Evolutionary conservation across 1,284 basidiomycete genomes (phyloP).

Genomic region (Ustanciosporium gigantosporum): DNA sequence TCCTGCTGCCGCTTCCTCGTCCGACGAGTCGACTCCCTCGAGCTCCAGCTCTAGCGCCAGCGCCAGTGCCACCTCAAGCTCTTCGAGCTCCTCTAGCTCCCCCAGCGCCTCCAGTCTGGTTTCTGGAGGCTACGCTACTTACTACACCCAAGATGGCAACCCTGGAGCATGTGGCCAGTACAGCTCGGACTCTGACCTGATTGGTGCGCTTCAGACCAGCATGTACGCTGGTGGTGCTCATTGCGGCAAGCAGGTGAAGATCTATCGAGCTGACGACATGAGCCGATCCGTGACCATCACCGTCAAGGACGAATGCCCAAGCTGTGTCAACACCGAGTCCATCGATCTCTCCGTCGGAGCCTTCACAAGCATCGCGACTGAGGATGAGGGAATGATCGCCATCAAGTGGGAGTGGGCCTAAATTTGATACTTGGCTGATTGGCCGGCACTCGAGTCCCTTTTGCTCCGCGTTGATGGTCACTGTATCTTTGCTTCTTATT

Average conservation of each 20-base stretch:
- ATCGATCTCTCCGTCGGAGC: conserved; percentile 80
- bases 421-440: not conserved
- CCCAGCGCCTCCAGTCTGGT: conserved; percentile 8
- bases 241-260: conserved; percentile 71
- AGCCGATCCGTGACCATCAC: conserved; percentile 68
- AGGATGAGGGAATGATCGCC: conserved; percentile 67
- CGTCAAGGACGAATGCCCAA: conserved; percentile 46
- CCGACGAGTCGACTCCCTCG: not conserved
- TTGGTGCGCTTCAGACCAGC: conserved; percentile 39
- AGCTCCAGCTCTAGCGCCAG: not conserved
- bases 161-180: conserved; percentile 56
- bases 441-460: too few relatives aligned
- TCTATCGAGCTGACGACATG: conserved; percentile 63
- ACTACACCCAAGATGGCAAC: conserved; percentile 51
- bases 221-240: conserved; percentile 64
- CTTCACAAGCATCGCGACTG: conserved; percentile 70
- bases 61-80: conserved; percentile 2
- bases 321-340: conserved; percentile 68
- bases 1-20: not conserved
- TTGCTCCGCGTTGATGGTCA: too few relatives aligned
- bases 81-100: conserved; percentile 7
- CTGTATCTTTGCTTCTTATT: too few relatives aligned
- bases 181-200: conserved; percentile 42
- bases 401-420: conserved; percentile 44
- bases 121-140: conserved; percentile 47